Evolutionary conservation across 2,329 filamentous ascomycete species (phyloP).

Genomic region (Pestalotiopsis sp.): DNA sequence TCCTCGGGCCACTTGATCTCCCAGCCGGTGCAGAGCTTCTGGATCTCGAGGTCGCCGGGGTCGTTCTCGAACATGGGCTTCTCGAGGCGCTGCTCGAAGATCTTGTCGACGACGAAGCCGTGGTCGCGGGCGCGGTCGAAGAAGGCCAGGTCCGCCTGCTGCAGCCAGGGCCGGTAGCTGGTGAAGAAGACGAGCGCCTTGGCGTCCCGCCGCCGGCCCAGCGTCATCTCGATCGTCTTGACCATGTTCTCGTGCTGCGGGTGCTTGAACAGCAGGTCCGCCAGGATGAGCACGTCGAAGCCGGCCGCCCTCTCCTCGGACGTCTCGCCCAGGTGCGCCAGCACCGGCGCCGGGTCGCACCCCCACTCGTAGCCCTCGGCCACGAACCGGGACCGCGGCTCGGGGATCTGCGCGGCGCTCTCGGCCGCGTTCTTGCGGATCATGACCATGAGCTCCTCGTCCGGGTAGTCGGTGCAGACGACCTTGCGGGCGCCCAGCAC

Average conservation of each 20-base stretch:
- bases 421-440: slow-evolving; percentile 73
- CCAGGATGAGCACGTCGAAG: slow-evolving; percentile 83
- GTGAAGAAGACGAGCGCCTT: slow-evolving; percentile 89
- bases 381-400: slow-evolving; percentile 37
- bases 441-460: slow-evolving; percentile 78
- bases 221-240: slow-evolving; percentile 66
- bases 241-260: slow-evolving; percentile 80
- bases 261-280: slow-evolving; percentile 89
- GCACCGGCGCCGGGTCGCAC: slow-evolving; percentile 56
- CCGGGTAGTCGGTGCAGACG: slow-evolving; percentile 87
- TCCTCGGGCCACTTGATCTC: slow-evolving; percentile 63
- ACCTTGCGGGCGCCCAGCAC: slow-evolving; percentile 68
- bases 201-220: slow-evolving; percentile 56
- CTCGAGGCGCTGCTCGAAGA: slow-evolving; percentile 80
- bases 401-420: slow-evolving; percentile 41
- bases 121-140: slow-evolving; percentile 72
- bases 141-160: slow-evolving; percentile 81
- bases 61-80: slow-evolving; percentile 88
- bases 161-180: slow-evolving; percentile 87
- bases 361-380: slow-evolving; percentile 86
- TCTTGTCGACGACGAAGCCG: slow-evolving; percentile 76
- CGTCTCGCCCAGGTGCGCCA: slow-evolving; percentile 52
- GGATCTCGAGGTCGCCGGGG: slow-evolving; percentile 77
- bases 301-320: slow-evolving; percentile 21
- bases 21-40: slow-evolving; percentile 82